Evolutionary conservation across 345 rosid species (phyloP).

Genomic region (Hibiscus syriacus): DNA sequence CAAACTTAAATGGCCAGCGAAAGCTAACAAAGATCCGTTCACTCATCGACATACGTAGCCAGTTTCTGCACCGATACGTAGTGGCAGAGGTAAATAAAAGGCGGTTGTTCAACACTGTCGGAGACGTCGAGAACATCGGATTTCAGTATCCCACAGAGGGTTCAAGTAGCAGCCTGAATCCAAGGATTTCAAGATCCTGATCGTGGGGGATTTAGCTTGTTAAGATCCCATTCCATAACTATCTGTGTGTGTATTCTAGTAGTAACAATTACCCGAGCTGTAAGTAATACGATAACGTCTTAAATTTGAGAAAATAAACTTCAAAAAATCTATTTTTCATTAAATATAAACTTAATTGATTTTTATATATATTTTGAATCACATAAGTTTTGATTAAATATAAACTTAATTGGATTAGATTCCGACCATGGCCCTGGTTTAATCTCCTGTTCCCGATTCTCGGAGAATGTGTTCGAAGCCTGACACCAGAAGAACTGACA

Average conservation of each 20-base stretch:
- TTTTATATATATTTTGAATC: too few relatives aligned
- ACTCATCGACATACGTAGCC: constrained; percentile 62
- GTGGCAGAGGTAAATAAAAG: constrained; percentile 57
- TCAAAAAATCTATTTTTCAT: too few relatives aligned
- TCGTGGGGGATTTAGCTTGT: not conserved
- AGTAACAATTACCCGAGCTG: too few relatives aligned
- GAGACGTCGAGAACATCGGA: constrained; percentile 50
- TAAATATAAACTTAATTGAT: too few relatives aligned
- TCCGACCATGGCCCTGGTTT: constrained; percentile 20
- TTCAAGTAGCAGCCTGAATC: not conserved
- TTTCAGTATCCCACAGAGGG: constrained; percentile 30
- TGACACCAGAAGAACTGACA: constrained; percentile 56
- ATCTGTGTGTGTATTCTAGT: not conserved
- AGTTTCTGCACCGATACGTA: constrained; percentile 59
- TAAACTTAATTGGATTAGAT: too few relatives aligned
- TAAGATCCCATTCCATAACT: not conserved
- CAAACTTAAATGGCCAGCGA: constrained; percentile 9
- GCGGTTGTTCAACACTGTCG: constrained; percentile 62
- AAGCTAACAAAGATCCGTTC: constrained; percentile 42
- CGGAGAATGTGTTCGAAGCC: constrained; percentile 57
- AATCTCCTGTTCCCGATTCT: constrained; percentile 33
- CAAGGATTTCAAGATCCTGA: constrained; percentile 6
- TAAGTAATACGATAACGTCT: too few relatives aligned
- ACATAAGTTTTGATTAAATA: too few relatives aligned
- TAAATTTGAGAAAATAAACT: too few relatives aligned